These are phyloP conservation scores for Raffaelea ambrosiae DNA, from an alignment of 2,329 filamentous ascomycete genomes.

Conservation along the genomic window DNA sequence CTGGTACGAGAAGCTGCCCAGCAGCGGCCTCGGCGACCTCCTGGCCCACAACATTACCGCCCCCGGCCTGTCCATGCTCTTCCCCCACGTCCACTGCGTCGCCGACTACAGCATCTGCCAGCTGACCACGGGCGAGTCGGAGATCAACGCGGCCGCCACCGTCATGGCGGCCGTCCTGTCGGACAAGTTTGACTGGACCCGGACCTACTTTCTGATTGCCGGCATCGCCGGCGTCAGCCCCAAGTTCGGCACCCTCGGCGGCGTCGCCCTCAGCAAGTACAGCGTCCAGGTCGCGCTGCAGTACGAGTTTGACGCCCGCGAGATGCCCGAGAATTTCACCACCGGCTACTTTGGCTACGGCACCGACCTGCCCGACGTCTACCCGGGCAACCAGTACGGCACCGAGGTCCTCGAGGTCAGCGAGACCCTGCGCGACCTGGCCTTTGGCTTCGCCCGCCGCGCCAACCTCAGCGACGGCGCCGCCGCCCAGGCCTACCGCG, in stretches of 20 bases:
- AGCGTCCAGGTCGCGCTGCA: constrained; percentile 67
- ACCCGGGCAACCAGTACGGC: constrained; percentile 53
- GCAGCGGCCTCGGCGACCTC: constrained; percentile 42
- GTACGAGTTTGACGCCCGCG: constrained; percentile 65
- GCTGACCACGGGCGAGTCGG: constrained; percentile 57
- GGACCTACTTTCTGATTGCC: constrained; percentile 62
- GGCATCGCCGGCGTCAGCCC: constrained; percentile 72
- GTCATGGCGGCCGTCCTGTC: constrained; percentile 57
- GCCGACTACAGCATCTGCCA: constrained; percentile 56
- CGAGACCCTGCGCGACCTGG: constrained; percentile 44
- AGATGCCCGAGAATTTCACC: constrained; percentile 55
- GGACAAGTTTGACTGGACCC: constrained; percentile 51
- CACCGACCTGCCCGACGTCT: constrained; percentile 41
- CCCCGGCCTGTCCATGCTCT: constrained; percentile 57
- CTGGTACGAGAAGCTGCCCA: constrained; percentile 48
- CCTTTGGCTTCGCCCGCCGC: constrained; percentile 38
- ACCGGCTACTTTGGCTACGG: constrained; percentile 65
- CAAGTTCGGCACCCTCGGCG: constrained; percentile 54
- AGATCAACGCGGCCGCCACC: constrained; percentile 67
- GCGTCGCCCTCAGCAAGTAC: constrained; percentile 60
- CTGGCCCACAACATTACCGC: constrained; percentile 47
- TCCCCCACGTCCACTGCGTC: constrained; percentile 57
- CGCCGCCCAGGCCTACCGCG: constrained; percentile 43
- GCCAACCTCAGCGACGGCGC: constrained; percentile 44
- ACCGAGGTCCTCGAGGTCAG: constrained; percentile 64